Base-by-base conservation (phyloP, 306 rosid genomes). In the Vigna mungo region DNA sequence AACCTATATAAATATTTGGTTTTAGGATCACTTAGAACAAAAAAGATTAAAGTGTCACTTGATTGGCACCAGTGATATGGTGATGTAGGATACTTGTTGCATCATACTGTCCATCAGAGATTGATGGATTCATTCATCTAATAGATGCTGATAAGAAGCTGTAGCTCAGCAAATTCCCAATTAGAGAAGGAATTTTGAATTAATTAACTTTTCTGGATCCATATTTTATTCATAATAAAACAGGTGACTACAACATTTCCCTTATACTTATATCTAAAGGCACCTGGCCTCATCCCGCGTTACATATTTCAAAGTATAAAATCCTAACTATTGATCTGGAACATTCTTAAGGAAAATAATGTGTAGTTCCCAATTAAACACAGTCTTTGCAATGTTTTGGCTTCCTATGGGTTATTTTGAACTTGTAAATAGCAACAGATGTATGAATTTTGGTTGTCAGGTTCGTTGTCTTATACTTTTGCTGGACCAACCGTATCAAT, bases 51-150 rank as follows among this genome's bases (percentile, higher is more conserved):
- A 68, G 2, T 37, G 43, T 37, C 36, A 23, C 37, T 43, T 62
- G 9, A 16, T 75, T 70, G 51, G 68, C 46, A 69, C 16, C 10
- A 32, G 9, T 67, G 63, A 21, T 47, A 43, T 43, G 56, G 53
- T 54, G 30, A 30, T 54, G 51, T 51, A 32, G 41, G 52, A n/a
- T 61, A 69, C 34, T 41, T 47, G 13, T 14, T 61, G 81, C 66
- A 68, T 75, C 78, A 44, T n/a, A 68, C 46, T 78, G 58, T 21
- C 68, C 30, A 20, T 59, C n/a, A 18, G 52, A 56, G 47, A 23
- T 67, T 55, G 39, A 67, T 56, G 30, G 36, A 9, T 55, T 80
- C 52, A 4, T 52, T 69, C 75, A 65, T 30, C 68, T 21, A 34
- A 61, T 3, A 16, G 7, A 20, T 53, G 25, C 13, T n/a, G 58